phyloP scores from a whole-genome alignment of 371 early-diverging fungal species.

The Syncephalastrum racemosum region DNA sequence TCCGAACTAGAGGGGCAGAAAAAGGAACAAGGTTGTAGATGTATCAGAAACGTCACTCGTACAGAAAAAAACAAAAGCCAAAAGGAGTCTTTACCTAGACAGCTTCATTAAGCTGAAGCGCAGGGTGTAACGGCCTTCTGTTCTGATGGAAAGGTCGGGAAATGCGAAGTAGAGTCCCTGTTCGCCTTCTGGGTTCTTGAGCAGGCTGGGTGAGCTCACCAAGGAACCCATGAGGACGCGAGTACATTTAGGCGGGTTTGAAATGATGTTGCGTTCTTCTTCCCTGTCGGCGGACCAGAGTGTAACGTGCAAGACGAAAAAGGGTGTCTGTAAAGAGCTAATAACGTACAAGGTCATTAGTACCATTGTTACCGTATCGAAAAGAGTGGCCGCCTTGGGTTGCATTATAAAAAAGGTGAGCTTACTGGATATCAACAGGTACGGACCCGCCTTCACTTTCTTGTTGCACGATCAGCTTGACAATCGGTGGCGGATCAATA shows the following conservation, averaged over 20 bases:
- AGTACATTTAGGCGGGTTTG: conserved; percentile 64
- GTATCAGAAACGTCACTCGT: not conserved
- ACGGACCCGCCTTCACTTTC: conserved; percentile 32
- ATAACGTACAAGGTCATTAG: not conserved
- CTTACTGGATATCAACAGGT: conserved; percentile 51
- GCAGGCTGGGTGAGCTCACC: conserved; percentile 75
- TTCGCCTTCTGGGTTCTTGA: conserved; percentile 71
- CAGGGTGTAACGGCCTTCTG: conserved; percentile 84
- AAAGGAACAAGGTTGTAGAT: not conserved
- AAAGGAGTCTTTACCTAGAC: conserved; percentile 32
- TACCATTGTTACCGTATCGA: not conserved
- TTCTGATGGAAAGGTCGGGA: conserved; percentile 86
- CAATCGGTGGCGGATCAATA: conserved; percentile 71
- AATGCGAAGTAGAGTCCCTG: conserved; percentile 91
- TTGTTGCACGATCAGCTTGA: conserved; percentile 55
- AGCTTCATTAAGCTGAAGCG: conserved; percentile 66
- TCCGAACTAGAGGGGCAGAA: conserved; percentile 38
- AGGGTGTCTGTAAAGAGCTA: conserved; percentile 57
- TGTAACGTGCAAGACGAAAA: conserved; percentile 76
- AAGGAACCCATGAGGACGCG: conserved; percentile 77
- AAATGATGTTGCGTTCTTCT: conserved; percentile 59
- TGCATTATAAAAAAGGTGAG: not conserved
- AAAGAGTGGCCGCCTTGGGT: not conserved
- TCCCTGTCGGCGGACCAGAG: conserved; percentile 70
- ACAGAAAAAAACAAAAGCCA: not conserved